Evolutionary conservation across 2,329 filamentous ascomycete genomes (phyloP), one percentile per base, ranked within the genome.

Genomic region (Trichoderma arundinaceum): DNA sequence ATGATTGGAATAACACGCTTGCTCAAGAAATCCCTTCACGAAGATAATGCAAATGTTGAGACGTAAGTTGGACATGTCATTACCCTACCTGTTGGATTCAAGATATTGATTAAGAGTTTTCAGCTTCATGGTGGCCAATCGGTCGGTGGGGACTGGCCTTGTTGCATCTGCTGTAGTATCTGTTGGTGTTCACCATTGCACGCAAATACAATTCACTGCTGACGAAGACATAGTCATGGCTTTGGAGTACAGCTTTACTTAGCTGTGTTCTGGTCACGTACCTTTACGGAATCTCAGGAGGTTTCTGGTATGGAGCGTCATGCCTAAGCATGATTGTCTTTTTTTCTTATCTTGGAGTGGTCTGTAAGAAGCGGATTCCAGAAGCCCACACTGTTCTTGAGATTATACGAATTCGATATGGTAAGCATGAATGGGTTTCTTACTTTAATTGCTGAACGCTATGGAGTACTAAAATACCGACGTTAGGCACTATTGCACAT

Each of bases 1-100:
- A 62, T 62, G 59, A 62, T 62, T 53, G 59, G 59, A n/a, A 44
- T 62, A 33, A 62, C 59, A 4, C n/a, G 35, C 5, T 17, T 62
- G 8, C n/a, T 62, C 3, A 52, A 53, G 38, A 62, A 44, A 22
- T 35, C 59, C 1, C 22, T 53, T 0, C 35, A 53, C 7, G 59
- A 62, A 44, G 59, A 62, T 22, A 62, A 62, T 19, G 17, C 38
- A 28, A 62, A 62, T 15, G 59, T 62, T 2, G 59, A 62, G 17
- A 53, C 58, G 58, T 62, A 3, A 44, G 58, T 28, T 4, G 22
- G 22, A 4, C 22, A 12, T 2, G n/a, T 35, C 0, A 10, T n/a
- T 4, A 28, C 22, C 22, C 2, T 28, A 28, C 4, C 22, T 3
- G 4, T 28, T 28, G 4, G 22, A 28, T 28, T 28, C 22, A 28